Percentiles rank a stretch among this genome's conserved stretches.
Conservation (phyloP, 208 protist genomes). For the Naegleria gruberi region DNA sequence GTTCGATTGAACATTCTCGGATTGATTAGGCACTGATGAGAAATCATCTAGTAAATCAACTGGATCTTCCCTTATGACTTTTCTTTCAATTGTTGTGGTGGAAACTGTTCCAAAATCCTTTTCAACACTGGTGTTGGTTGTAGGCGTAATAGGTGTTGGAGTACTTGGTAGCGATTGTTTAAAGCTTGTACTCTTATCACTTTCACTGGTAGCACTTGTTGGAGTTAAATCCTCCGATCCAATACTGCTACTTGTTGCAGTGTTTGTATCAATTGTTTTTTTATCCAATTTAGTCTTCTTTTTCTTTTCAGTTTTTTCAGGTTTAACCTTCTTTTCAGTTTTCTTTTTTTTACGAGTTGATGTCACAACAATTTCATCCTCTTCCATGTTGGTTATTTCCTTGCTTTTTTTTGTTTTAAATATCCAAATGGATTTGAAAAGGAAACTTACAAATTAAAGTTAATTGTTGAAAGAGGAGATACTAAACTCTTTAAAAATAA, state of each 20-base stretch:
- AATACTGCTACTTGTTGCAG: neutral
- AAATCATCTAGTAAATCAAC: no score
- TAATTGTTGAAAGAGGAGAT: neutral
- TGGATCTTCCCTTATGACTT: no score
- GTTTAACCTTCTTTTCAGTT: neutral
- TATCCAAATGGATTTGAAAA: neutral
- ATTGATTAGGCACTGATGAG: no score
- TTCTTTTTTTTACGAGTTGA: neutral
- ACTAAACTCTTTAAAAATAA: neutral
- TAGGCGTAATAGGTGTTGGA: neutral
- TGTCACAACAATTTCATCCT: neutral
- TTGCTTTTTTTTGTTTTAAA: neutral
- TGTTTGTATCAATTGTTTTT: neutral
- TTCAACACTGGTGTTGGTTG: neutral
- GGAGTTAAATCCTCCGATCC: no score
- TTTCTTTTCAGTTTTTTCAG: neutral
- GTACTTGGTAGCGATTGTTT: neutral
- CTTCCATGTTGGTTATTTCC: neutral
- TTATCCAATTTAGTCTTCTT: neutral
- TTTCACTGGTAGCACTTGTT: neutral
- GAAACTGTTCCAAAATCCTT: neutral
- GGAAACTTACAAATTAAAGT: neutral
- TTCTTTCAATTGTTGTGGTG: neutral
- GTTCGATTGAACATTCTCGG: no score
- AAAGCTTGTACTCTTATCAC: neutral